Evolutionary conservation across 345 rosid genomes (phyloP).

Genomic region (Gossypium anomalum): DNA sequence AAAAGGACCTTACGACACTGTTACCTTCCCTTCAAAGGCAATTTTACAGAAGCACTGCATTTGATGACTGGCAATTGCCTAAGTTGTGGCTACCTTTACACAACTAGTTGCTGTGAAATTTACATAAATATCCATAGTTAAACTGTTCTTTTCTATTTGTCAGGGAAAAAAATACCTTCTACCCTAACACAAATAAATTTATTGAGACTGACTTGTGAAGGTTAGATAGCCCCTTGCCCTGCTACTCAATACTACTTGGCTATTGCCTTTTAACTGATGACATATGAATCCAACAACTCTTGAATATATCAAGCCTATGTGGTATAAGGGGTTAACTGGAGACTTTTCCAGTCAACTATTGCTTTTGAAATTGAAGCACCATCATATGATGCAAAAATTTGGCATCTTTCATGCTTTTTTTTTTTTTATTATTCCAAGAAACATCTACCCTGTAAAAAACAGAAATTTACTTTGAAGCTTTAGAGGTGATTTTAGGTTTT

Average conservation of each 20-base stretch:
- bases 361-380: background rate
- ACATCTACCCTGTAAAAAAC: background rate
- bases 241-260: too few relatives aligned
- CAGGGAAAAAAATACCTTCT: background rate
- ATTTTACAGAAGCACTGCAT: too few relatives aligned
- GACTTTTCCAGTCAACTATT: background rate
- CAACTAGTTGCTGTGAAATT: background rate
- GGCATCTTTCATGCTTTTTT: background rate
- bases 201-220: background rate
- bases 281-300: background rate
- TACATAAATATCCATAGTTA: background rate
- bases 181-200: background rate
- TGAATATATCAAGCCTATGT: background rate
- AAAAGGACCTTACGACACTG: background rate
- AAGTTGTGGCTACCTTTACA: background rate
- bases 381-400: background rate
- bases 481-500: background rate
- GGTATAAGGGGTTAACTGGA: background rate
- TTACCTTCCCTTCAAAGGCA: too few relatives aligned
- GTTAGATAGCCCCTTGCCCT: background rate
- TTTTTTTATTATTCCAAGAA: too few relatives aligned
- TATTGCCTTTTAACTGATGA: background rate
- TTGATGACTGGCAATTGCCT: background rate
- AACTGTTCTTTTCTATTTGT: background rate
- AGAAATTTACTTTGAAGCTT: background rate